Conservation (phyloP, 176 grass and related monocot genomes). For the Secale cereale region DNA sequence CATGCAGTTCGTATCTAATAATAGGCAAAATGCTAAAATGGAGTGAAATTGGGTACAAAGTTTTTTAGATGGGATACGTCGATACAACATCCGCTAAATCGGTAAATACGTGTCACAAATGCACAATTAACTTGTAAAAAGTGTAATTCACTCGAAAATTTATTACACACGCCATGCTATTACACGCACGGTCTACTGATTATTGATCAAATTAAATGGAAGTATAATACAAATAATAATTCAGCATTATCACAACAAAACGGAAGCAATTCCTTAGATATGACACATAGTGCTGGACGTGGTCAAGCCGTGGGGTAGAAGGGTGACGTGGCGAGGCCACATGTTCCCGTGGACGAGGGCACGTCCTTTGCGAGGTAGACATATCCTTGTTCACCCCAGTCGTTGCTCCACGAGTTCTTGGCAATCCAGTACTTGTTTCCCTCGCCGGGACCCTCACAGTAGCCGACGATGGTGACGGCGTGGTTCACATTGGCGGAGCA, state of each 20-base stretch:
- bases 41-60: too few relatives aligned
- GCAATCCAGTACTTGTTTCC: conserved; percentile 40
- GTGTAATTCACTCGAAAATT: background rate
- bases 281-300: background rate
- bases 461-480: conserved; percentile 36
- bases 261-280: background rate
- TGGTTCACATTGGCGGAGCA: conserved; percentile 32
- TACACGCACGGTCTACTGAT: background rate
- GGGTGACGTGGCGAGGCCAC: conserved; percentile 22
- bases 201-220: background rate
- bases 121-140: too few relatives aligned
- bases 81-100: too few relatives aligned
- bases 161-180: background rate
- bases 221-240: background rate
- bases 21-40: too few relatives aligned
- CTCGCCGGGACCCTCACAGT: conserved; percentile 15
- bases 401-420: conserved; percentile 50
- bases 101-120: too few relatives aligned
- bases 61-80: too few relatives aligned
- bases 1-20: too few relatives aligned
- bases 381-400: conserved; percentile 42
- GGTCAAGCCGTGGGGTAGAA: conserved; percentile 37
- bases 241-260: background rate
- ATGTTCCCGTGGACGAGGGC: conserved; percentile 1
- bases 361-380: conserved; percentile 39